These are phyloP conservation scores for Magnusiomyces ingens DNA, from an alignment of 1,139 yeast genomes.

Conservation along the genomic window DNA sequence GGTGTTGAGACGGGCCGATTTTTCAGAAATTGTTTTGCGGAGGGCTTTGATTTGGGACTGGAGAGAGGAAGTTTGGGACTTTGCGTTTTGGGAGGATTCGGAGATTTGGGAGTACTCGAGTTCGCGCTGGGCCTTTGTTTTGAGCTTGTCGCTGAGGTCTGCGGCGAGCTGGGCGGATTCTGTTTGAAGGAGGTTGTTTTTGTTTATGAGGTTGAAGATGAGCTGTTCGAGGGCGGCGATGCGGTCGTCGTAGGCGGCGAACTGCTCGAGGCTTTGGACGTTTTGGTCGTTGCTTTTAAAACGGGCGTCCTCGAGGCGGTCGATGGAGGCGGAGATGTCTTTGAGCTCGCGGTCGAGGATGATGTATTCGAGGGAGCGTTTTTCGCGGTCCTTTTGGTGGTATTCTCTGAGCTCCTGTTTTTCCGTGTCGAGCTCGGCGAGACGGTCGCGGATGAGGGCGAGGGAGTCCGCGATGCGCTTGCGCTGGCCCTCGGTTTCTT, in stretches of 20 bases:
- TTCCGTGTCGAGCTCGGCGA: constrained; percentile 75
- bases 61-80: not conserved
- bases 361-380: constrained; percentile 69
- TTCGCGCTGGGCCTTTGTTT: constrained; percentile 32
- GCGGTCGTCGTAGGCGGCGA: constrained; percentile 43
- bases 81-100: constrained; percentile 16
- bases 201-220: constrained; percentile 39
- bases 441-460: constrained; percentile 59
- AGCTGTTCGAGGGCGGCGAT: constrained; percentile 44
- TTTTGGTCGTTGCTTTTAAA: constrained; percentile 44
- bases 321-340: constrained; percentile 55
- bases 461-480: constrained; percentile 72
- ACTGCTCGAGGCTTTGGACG: constrained; percentile 39
- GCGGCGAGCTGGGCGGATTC: constrained; percentile 45
- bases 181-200: constrained; percentile 32
- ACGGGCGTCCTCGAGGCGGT: constrained; percentile 54
- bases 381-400: constrained; percentile 59
- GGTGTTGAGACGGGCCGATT: constrained; percentile 16
- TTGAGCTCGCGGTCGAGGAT: constrained; percentile 69
- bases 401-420: constrained; percentile 65
- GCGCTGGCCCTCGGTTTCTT: constrained; percentile 59
- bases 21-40: constrained; percentile 23
- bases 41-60: constrained; percentile 39
- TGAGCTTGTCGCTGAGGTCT: constrained; percentile 40
- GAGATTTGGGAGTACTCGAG: constrained; percentile 24